These are phyloP conservation scores for Pleurotus giganteus DNA, from an alignment of 768 basidiomycete species.

Conservation along the genomic window DNA sequence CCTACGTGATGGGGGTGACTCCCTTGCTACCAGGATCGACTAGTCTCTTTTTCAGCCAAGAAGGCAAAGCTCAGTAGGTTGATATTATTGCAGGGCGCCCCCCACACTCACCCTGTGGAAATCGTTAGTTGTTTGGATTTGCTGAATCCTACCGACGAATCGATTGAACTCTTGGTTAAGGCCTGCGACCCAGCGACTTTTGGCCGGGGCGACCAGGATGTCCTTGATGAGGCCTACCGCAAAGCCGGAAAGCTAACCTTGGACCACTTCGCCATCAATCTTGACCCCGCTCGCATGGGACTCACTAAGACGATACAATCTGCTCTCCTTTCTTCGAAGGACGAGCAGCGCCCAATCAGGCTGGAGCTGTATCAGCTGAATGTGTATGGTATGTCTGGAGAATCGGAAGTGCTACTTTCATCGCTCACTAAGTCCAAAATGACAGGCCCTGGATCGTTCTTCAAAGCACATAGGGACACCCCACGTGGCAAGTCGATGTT, in stretches of 20 bases:
- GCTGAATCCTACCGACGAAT: not conserved
- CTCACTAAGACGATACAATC: constrained; percentile 22
- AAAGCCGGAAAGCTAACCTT: constrained; percentile 44
- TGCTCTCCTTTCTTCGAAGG: constrained; percentile 18
- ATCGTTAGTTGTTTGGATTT: not conserved
- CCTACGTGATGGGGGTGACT: not conserved
- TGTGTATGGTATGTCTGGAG: constrained; percentile 34
- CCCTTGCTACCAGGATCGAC: not conserved
- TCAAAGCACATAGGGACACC: constrained; percentile 46
- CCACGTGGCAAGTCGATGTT: constrained; percentile 43
- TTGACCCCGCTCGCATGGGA: constrained; percentile 25
- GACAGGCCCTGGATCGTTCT: too few species aligned
- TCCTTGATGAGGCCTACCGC: constrained; percentile 42
- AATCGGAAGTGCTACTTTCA: not conserved
- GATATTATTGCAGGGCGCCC: not conserved
- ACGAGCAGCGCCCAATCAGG: constrained; percentile 17
- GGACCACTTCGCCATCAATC: constrained; percentile 28
- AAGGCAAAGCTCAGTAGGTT: not conserved
- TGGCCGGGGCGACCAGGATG: too few species aligned
- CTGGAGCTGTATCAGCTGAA: constrained; percentile 44
- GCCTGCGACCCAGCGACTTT: constrained; percentile 40
- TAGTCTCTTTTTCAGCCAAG: not conserved
- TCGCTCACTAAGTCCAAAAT: constrained; percentile 29
- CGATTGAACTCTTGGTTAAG: constrained; percentile 21
- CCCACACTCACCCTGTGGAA: not conserved